phyloP scores from a whole-genome alignment of 2,329 filamentous ascomycete genomes.

The Leptographium galeiforme region DNA sequence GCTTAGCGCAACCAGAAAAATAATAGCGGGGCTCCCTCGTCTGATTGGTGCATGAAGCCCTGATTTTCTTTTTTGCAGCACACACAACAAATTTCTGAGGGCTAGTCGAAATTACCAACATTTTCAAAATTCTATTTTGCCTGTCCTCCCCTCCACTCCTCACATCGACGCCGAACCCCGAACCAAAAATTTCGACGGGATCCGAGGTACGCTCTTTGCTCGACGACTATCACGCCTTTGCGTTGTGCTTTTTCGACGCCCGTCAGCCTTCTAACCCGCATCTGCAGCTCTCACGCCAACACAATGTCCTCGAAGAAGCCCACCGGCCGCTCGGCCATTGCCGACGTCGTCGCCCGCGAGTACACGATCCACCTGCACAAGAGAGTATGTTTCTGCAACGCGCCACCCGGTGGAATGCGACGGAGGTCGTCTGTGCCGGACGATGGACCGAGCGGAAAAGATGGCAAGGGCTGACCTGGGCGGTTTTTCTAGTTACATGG shows the following conservation, averaged over 20 bases:
- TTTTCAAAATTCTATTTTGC: constrained; percentile 3
- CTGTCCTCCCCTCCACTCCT: constrained; percentile 5
- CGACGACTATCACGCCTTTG: background rate
- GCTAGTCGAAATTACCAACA: constrained; percentile 5
- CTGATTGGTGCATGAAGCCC: constrained; percentile 6
- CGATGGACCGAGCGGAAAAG: background rate
- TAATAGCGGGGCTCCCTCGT: background rate
- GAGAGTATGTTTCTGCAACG: constrained; percentile 56
- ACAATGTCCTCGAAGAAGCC: constrained; percentile 59
- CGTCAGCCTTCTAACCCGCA: constrained; percentile 1
- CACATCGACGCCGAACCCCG: constrained; percentile 8
- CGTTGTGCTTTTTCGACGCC: background rate
- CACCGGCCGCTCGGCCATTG: constrained; percentile 77
- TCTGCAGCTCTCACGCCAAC: background rate
- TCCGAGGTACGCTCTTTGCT: constrained; percentile 1
- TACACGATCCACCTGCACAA: constrained; percentile 99
- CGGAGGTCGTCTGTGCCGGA: background rate
- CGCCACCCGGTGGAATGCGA: background rate
- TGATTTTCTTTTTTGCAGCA: constrained; percentile 6
- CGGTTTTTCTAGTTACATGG: constrained; percentile 62
- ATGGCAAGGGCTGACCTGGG: constrained; percentile 1
- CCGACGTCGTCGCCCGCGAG: constrained; percentile 98
- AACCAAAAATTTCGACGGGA: constrained; percentile 8
- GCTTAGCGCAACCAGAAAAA: background rate
- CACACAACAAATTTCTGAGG: constrained; percentile 10